These are phyloP conservation scores for Botrytis fragariae DNA, from an alignment of 2,329 filamentous ascomycete genomes.

Conservation along the genomic window DNA sequence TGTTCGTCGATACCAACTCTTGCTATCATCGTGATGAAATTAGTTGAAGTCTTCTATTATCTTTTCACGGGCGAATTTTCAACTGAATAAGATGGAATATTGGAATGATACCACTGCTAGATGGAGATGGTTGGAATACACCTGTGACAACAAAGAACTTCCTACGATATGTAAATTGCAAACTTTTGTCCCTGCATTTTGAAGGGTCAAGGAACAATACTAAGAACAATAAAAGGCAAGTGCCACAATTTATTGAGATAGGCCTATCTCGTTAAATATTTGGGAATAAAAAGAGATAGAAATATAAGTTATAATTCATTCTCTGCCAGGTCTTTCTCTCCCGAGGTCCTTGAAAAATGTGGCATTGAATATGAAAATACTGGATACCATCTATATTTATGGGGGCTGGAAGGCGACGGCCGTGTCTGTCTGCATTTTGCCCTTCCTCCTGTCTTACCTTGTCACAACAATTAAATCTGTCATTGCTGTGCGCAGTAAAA, in stretches of 20 bases:
- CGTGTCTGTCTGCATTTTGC: neutral
- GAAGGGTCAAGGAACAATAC: neutral
- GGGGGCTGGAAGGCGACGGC: constrained; percentile 20
- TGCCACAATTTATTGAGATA: neutral
- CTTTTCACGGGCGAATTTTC: neutral
- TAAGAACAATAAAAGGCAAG: neutral
- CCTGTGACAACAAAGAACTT: neutral
- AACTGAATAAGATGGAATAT: neutral
- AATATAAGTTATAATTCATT: too few relatives aligned
- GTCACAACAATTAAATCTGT: constrained; percentile 20
- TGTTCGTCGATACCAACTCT: neutral
- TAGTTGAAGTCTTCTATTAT: neutral
- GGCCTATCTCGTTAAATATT: neutral
- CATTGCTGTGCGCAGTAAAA: constrained; percentile 12
- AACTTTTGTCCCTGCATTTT: neutral
- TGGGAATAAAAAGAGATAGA: neutral
- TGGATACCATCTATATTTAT: neutral
- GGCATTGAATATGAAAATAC: neutral
- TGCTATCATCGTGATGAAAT: neutral
- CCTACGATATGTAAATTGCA: neutral
- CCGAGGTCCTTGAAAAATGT: too few relatives aligned
- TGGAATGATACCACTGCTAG: neutral
- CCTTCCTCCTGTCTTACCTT: constrained; percentile 16
- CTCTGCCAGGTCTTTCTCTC: neutral
- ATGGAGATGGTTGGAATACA: neutral